Evolutionary conservation across 225 moss, liverwort and hornwort species (phyloP), one percentile per base, ranked within the genome.

Genomic region (Antitrichia curtipendula): DNA sequence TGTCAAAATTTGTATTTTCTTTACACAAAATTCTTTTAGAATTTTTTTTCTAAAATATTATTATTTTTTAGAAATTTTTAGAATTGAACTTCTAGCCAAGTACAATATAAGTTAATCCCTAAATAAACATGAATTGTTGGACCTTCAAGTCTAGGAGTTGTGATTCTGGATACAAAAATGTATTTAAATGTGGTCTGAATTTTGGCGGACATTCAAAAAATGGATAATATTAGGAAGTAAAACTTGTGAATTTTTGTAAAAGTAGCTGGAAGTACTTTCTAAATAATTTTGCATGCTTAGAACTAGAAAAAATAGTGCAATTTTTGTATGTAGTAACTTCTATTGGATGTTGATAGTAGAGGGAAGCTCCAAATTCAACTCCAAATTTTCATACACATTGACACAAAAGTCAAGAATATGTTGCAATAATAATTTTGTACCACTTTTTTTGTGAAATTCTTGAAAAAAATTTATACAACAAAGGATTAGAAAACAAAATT

Each of bases 231-330:
- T 23, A 38, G 1, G 4, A 12, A 7, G 4, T 21, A 12, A 12
- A n/a, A 21, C 9, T 21, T 12, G 12, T n/a, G 4, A 22, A 12
- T n/a, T 20, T 16, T 66, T n/a, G n/a, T 21, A n/a, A 12, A n/a
- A 66, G 21, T n/a, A 0, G 12, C 2, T 0, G 0, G 5, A 38
- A 38, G 23, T n/a, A n/a, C n/a, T n/a, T n/a, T n/a, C n/a, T n/a
- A n/a, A n/a, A n/a, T n/a, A n/a, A n/a, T n/a, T n/a, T n/a, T n/a
- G n/a, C 23, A 38, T 38, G 8, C 23, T 40, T 69, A n/a, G 4
- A 40, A 13, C 4, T 69, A 69, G 13, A 24, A 8, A 20, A 40
- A 40, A 13, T 68, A 0, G 24, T 69, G 25, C 5, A 69, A 41
- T 25, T 24, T 41, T 41, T 70, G 1, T 8, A 15, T 25, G 9